These are phyloP conservation scores for Trypethelium eluteriae DNA, from an alignment of 495 filamentous ascomycete genomes.

Conservation along the genomic window DNA sequence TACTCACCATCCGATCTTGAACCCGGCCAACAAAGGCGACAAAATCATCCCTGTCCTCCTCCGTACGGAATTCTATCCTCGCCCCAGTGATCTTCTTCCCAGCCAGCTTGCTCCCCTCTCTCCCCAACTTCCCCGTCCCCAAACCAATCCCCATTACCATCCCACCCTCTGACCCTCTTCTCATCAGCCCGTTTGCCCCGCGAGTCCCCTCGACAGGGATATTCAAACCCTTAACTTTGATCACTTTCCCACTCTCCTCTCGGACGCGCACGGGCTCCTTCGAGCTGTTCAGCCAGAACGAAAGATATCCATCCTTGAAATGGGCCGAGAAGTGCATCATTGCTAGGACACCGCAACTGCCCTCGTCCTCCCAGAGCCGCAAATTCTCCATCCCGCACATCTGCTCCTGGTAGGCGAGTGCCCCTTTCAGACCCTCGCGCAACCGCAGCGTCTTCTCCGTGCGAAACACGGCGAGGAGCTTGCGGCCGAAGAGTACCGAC, in stretches of 20 bases:
- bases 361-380: slow-evolving; percentile 36
- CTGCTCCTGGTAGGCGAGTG: slow-evolving; percentile 35
- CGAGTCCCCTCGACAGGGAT: slow-evolving; percentile 26
- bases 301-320: slow-evolving; percentile 34
- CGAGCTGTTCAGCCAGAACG: slow-evolving; percentile 32
- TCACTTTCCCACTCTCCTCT: slow-evolving; percentile 28
- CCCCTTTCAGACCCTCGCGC: slow-evolving; percentile 33
- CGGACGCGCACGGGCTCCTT: slow-evolving; percentile 29
- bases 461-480: slow-evolving; percentile 30
- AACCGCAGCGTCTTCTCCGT: slow-evolving; percentile 35
- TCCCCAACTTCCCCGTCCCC: slow-evolving; percentile 12
- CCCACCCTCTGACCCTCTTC: not conserved
- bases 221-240: slow-evolving; percentile 34
- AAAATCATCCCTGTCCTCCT: slow-evolving; percentile 32
- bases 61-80: slow-evolving; percentile 32
- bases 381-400: slow-evolving; percentile 39
- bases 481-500: slow-evolving; percentile 35
- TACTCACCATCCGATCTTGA: slow-evolving; percentile 26
- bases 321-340: slow-evolving; percentile 35
- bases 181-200: not conserved
- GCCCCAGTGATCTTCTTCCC: slow-evolving; percentile 26
- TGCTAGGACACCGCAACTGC: slow-evolving; percentile 29
- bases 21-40: slow-evolving; percentile 26
- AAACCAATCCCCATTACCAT: not conserved
- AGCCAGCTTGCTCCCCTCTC: not conserved